Base-by-base conservation (phyloP, 352 stramenopile species). In the Peronospora farinosa region DNA sequence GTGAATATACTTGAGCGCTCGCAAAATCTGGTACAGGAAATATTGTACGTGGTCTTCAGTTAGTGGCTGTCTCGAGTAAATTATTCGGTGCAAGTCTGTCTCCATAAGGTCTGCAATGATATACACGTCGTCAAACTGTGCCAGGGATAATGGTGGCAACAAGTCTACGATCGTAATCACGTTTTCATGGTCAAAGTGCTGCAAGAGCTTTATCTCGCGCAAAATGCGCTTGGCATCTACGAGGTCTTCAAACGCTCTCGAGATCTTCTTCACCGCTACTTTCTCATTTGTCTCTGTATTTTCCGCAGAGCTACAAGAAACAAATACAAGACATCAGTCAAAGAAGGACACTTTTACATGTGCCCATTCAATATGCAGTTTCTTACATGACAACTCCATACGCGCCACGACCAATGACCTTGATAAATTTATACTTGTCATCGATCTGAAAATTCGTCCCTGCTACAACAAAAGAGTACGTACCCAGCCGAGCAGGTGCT, bases 171-270 rank as follows among this genome's bases (percentile, higher is more conserved):
- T 94, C 43, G 84, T 86, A 37, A 99, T 96, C 52, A 99, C 79
- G 47, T 97, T 97, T 65, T 97, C 86, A 64, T 96, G 89, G 45
- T 93, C 76, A 79, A 98, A 95, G 44, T 95, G 85, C 56, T 95
- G 84, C 39, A 97, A 60, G 32, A 97, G 67, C 47, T 95, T 94
- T 62, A 98, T 98, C 69, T 98, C 96, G 17, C 96, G 82, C 39
- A 99, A 71, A 54, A 99, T 99, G 40, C 97, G 89, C 70, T 99
- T 99, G 33, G 96, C 97, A 65, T 99, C 97, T 39, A 99, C 95
- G 28, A 99, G 88, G 69, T 99, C 96, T 43, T 98, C 92, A 60
- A 98, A 98, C 8, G 80, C 79, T 55, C 84, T 89, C 33, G 80
- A 87, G 40, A 95, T 86, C 60, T 92, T 95, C 65, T 94, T 95